A percentile compares a stretch with the other conserved stretches of the same genome.
These are phyloP conservation scores for Nicotiana tomentosiformis DNA, from an alignment of 257 asterid species.

Conservation along the genomic window DNA sequence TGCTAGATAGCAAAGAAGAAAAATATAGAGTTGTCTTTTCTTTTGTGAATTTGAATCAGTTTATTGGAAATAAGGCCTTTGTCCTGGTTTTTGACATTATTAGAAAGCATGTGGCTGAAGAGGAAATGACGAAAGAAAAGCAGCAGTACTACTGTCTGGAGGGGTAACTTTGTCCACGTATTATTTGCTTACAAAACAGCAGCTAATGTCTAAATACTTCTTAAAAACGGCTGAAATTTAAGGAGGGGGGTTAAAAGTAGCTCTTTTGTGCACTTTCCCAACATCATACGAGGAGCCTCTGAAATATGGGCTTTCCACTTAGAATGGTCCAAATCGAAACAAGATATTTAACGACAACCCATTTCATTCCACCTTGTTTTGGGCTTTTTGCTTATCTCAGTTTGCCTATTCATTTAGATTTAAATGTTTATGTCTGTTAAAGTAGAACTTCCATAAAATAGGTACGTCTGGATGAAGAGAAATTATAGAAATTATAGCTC, in stretches of 20 bases:
- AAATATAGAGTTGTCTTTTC: background rate
- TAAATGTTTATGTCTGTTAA: no score
- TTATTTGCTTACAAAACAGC: background rate
- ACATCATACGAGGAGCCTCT: no score
- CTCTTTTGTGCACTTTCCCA: background rate
- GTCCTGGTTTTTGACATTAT: background rate
- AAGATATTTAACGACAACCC: no score
- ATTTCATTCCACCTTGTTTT: no score
- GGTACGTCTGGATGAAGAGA: no score
- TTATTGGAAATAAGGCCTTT: background rate
- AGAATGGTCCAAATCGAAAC: no score
- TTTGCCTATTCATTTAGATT: no score
- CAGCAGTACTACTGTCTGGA: background rate
- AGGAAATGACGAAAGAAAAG: background rate
- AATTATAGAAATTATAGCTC: no score
- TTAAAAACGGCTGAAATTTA: background rate
- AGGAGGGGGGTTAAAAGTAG: conserved; percentile 1
- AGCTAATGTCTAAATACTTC: background rate
- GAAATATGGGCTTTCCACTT: no score
- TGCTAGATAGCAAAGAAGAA: background rate
- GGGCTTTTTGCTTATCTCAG: no score
- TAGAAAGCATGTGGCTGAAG: background rate
- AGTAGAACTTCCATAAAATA: no score
- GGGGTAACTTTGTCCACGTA: background rate
- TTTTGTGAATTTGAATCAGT: background rate